phyloP scores from a whole-genome alignment of 1,284 basidiomycete species.

The Cystobasidium slooffiae region DNA sequence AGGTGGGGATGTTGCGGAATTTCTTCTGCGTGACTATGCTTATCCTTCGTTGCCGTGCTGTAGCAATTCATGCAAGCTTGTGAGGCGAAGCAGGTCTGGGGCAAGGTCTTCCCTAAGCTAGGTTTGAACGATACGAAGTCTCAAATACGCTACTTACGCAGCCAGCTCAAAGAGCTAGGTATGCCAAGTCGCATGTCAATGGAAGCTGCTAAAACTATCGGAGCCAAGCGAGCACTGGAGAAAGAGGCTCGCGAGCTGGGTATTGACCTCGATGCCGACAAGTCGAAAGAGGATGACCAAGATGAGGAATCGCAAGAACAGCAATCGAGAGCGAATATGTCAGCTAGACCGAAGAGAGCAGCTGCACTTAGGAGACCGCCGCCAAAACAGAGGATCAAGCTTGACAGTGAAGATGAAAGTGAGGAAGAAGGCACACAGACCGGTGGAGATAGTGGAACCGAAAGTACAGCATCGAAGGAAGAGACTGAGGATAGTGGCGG shows the following conservation, averaged over 20 bases:
- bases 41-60: background rate
- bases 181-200: slow-evolving; percentile 38
- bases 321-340: background rate
- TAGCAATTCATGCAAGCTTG: slow-evolving; percentile 37
- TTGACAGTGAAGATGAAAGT: slow-evolving; percentile 24
- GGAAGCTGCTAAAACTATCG: slow-evolving; percentile 41
- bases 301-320: slow-evolving; percentile 7
- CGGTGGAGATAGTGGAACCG: background rate
- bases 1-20: slow-evolving; percentile 8
- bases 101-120: slow-evolving; percentile 20
- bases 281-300: background rate
- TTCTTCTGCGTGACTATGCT: background rate
- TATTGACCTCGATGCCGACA: background rate
- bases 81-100: slow-evolving; percentile 35
- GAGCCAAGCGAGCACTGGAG: slow-evolving; percentile 34
- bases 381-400: background rate
- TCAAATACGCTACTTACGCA: slow-evolving; percentile 25
- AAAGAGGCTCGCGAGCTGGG: slow-evolving; percentile 40
- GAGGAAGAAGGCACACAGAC: slow-evolving; percentile 3
- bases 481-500: background rate
- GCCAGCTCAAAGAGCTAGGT: slow-evolving; percentile 32
- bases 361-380: slow-evolving; percentile 25
- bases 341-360: slow-evolving; percentile 27
- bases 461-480: background rate
- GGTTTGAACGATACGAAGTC: slow-evolving; percentile 3